Percentiles rank a stretch among this genome's conserved stretches.
phyloP scores from a whole-genome alignment of 371 early-diverging fungal genomes.

The Rhizopus stolonifer region DNA sequence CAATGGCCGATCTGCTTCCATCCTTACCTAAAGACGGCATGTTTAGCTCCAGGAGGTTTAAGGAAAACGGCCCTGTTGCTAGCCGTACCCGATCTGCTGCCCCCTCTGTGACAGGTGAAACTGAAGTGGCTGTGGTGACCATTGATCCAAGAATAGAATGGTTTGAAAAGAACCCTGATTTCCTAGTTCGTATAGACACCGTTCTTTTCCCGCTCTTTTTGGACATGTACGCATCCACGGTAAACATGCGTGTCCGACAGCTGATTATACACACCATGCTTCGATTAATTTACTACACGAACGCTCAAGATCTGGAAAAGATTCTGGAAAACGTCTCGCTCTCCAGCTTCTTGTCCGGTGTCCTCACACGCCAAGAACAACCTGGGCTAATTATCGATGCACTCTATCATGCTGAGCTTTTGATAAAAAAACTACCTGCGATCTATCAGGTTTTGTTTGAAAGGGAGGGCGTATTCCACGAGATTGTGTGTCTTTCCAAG shows the following conservation, averaged over 20 bases:
- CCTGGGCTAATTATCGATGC: conserved; percentile 56
- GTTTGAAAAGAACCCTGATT: conserved; percentile 37
- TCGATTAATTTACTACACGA: conserved; percentile 52
- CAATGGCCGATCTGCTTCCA: conserved; percentile 62
- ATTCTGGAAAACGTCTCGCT: conserved; percentile 50
- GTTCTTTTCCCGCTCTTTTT: conserved; percentile 57
- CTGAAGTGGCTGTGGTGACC: not conserved
- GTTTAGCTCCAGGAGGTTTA: conserved; percentile 41
- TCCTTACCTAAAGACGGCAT: conserved; percentile 58
- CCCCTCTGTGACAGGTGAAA: not conserved
- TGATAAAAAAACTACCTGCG: conserved; percentile 58
- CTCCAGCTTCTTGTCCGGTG: conserved; percentile 61
- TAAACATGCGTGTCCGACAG: conserved; percentile 57
- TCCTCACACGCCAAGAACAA: conserved; percentile 60
- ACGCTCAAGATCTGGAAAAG: conserved; percentile 28
- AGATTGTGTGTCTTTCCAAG: conserved; percentile 51
- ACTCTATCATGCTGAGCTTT: conserved; percentile 54
- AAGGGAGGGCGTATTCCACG: conserved; percentile 66
- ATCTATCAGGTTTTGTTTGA: conserved; percentile 56
- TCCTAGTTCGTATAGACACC: conserved; percentile 41
- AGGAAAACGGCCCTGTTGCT: conserved; percentile 21
- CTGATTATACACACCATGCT: conserved; percentile 54
- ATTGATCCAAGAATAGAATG: conserved; percentile 42
- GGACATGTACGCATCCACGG: conserved; percentile 58
- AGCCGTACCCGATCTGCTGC: conserved; percentile 22